Conservation (phyloP, 805 yeast genomes). For the Candida dendrica region DNA sequence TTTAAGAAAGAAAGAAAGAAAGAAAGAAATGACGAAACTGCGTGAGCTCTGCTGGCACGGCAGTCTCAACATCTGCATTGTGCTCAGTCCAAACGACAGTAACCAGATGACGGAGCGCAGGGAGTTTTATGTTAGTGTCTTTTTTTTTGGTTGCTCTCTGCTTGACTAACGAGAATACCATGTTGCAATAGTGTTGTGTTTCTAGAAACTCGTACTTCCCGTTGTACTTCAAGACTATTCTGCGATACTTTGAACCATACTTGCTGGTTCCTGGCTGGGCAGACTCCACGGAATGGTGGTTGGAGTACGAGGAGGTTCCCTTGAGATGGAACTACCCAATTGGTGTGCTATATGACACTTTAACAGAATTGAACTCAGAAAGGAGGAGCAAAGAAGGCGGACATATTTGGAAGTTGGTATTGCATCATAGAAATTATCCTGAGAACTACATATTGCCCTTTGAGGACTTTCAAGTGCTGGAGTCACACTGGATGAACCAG, state of each 20-base stretch:
- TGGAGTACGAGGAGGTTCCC: conserved; percentile 58
- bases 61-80: conserved; percentile 35
- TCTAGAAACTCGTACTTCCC: conserved; percentile 51
- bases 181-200: conserved; percentile 8
- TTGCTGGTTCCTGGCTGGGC: conserved; percentile 22
- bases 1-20: too few relatives aligned
- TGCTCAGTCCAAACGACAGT: conserved; percentile 18
- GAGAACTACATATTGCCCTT: conserved; percentile 34
- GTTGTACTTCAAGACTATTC: conserved; percentile 28
- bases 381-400: conserved; percentile 8
- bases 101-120: conserved; percentile 11
- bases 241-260: conserved; percentile 30
- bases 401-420: conserved; percentile 39
- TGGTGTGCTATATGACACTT: conserved; percentile 57
- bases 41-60: conserved; percentile 48
- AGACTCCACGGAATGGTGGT: conserved; percentile 43
- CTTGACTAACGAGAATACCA: too few relatives aligned
- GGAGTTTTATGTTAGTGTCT: conserved; percentile 6
- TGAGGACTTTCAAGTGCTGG: conserved; percentile 25
- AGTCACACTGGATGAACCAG: conserved; percentile 63
- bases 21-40: conserved; percentile 21
- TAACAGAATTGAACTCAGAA: conserved; percentile 31
- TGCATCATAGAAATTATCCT: conserved; percentile 39
- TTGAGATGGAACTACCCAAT: conserved; percentile 68
- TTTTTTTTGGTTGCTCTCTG: too few relatives aligned